These are phyloP conservation scores for Hippophae rhamnoides DNA, from an alignment of 306 rosid genomes.

Conservation along the genomic window DNA sequence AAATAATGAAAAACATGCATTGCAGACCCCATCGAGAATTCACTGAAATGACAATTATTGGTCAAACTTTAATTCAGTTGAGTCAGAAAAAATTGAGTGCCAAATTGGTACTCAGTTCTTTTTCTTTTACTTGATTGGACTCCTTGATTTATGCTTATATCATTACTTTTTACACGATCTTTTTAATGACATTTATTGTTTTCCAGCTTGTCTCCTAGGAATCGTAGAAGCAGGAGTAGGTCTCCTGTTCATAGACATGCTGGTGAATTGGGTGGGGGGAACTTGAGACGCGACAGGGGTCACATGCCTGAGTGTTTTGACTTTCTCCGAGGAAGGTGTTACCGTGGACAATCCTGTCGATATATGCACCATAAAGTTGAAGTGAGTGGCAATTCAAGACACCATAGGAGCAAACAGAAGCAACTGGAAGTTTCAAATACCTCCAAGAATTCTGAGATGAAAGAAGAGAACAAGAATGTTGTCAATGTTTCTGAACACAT, in stretches of 20 bases:
- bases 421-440: constrained; percentile 31
- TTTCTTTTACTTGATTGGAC: not conserved
- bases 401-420: constrained; percentile 37
- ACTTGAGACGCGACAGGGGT: constrained; percentile 48
- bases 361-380: constrained; percentile 61
- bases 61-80: too few species aligned
- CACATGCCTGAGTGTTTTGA: constrained; percentile 47
- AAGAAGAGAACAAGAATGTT: constrained; percentile 23
- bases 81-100: too few species aligned
- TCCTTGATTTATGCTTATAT: not conserved
- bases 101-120: too few species aligned
- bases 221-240: constrained; percentile 75
- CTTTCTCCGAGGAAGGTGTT: constrained; percentile 71
- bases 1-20: too few species aligned
- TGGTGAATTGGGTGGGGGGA: constrained; percentile 42
- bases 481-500: constrained; percentile 27
- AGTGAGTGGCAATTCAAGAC: constrained; percentile 52
- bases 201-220: constrained; percentile 70
- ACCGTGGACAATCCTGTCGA: constrained; percentile 73
- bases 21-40: too few species aligned
- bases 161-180: not conserved
- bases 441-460: constrained; percentile 27
- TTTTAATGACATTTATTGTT: constrained; percentile 19
- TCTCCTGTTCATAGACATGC: constrained; percentile 63
- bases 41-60: too few species aligned